Evolutionary conservation across 768 basidiomycete genomes (phyloP).

Genomic region (Trametes cubensis): DNA sequence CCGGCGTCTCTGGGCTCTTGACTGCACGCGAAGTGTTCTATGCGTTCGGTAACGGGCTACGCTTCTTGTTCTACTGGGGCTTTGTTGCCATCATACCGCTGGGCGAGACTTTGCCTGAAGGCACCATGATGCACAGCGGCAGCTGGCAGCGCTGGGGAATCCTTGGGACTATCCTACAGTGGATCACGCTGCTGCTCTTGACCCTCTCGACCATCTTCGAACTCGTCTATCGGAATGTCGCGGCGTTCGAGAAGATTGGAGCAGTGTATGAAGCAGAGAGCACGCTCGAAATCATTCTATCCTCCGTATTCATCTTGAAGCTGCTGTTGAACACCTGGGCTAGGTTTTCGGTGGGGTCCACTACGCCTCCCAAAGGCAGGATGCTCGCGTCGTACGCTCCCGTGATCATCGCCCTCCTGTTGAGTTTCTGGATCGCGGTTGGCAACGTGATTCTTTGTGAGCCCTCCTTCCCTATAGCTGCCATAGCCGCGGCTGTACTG

Average conservation of each 20-base stretch:
- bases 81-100: slow-evolving; percentile 62
- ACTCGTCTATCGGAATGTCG: slow-evolving; percentile 60
- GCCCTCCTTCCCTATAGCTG: slow-evolving; percentile 32
- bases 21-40: slow-evolving; percentile 61
- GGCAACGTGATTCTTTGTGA: slow-evolving; percentile 61
- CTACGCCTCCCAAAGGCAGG: slow-evolving; percentile 41
- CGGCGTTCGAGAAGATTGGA: slow-evolving; percentile 41
- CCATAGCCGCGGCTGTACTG: neutral
- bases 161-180: slow-evolving; percentile 55
- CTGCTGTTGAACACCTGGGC: slow-evolving; percentile 59
- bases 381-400: slow-evolving; percentile 50
- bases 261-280: slow-evolving; percentile 60
- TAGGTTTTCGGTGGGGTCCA: slow-evolving; percentile 34
- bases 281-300: slow-evolving; percentile 59
- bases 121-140: slow-evolving; percentile 49
- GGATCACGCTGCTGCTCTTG: slow-evolving; percentile 47
- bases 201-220: slow-evolving; percentile 58
- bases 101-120: slow-evolving; percentile 38
- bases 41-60: slow-evolving; percentile 57
- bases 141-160: slow-evolving; percentile 69
- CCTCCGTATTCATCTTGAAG: slow-evolving; percentile 63
- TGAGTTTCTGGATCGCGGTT: slow-evolving; percentile 56
- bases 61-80: slow-evolving; percentile 71
- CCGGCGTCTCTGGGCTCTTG: slow-evolving; percentile 42
- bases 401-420: slow-evolving; percentile 52